Conservation (phyloP, 2,329 filamentous ascomycete species). For the Penicillium sp. region DNA sequence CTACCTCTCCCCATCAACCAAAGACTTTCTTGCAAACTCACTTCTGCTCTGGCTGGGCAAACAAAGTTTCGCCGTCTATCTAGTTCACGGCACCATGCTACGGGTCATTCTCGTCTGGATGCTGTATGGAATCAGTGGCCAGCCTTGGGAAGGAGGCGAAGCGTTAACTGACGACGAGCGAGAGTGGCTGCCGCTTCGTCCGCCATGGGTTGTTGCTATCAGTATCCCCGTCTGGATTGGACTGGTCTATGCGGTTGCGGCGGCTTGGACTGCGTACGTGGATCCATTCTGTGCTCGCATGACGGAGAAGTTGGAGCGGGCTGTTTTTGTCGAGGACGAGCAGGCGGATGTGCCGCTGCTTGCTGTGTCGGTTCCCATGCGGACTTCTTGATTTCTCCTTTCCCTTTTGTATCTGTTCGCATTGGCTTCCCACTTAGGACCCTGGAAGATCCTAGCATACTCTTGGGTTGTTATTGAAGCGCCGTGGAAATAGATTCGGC, state of each 20-base stretch:
- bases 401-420: neutral
- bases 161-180: conserved; percentile 17
- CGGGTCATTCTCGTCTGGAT: conserved; percentile 53
- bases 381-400: conserved; percentile 9
- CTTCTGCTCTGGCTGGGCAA: conserved; percentile 55
- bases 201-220: conserved; percentile 39
- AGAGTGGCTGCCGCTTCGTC: conserved; percentile 42
- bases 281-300: conserved; percentile 50
- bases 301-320: conserved; percentile 48
- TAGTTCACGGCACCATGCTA: conserved; percentile 54
- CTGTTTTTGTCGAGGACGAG: conserved; percentile 45
- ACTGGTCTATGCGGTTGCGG: conserved; percentile 48
- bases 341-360: conserved; percentile 28
- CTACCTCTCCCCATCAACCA: conserved; percentile 50
- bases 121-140: conserved; percentile 51
- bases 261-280: conserved; percentile 53
- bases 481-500: neutral
- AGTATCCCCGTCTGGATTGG: conserved; percentile 47
- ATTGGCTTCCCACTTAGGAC: neutral
- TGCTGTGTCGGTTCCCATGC: conserved; percentile 24
- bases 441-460: neutral
- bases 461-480: neutral
- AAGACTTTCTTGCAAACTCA: conserved; percentile 50
- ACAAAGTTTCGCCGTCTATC: conserved; percentile 57
- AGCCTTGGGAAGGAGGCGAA: conserved; percentile 40